Evolutionary conservation across 2,329 filamentous ascomycete genomes (phyloP).

Genomic region (Ascochyta viciae-villosae): DNA sequence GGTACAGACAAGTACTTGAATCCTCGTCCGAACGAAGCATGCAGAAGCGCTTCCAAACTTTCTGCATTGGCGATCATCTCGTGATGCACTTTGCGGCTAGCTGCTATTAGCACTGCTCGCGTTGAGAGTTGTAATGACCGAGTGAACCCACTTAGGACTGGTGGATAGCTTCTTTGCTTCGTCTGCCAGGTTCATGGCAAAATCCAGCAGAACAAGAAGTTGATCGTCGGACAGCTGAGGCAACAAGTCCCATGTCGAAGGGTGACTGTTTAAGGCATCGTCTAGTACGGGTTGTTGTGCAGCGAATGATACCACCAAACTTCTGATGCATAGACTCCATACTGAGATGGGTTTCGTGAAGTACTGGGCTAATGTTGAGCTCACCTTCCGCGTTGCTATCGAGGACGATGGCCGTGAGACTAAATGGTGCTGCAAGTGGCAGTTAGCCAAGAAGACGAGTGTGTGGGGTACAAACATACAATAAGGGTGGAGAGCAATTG

Average conservation of each 20-base stretch:
- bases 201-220: constrained; percentile 68
- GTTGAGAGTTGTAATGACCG: not conserved
- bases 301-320: constrained; percentile 67
- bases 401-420: constrained; percentile 52
- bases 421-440: constrained; percentile 35
- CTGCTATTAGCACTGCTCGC: constrained; percentile 4
- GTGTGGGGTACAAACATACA: constrained; percentile 21
- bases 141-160: constrained; percentile 55
- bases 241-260: constrained; percentile 56
- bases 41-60: constrained; percentile 59
- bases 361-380: constrained; percentile 77
- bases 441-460: constrained; percentile 14
- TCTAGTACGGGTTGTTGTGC: constrained; percentile 56
- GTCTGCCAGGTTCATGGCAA: constrained; percentile 68
- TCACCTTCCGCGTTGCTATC: constrained; percentile 75
- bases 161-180: constrained; percentile 73
- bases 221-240: constrained; percentile 58
- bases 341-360: constrained; percentile 73
- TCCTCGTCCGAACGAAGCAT: constrained; percentile 48
- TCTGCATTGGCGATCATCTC: constrained; percentile 60
- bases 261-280: constrained; percentile 55
- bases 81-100: constrained; percentile 56
- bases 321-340: constrained; percentile 71
- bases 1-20: constrained; percentile 42
- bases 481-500: constrained; percentile 49